Conservation (phyloP, 192 early-diverging fungal genomes). For the Kappamyces sp. region DNA sequence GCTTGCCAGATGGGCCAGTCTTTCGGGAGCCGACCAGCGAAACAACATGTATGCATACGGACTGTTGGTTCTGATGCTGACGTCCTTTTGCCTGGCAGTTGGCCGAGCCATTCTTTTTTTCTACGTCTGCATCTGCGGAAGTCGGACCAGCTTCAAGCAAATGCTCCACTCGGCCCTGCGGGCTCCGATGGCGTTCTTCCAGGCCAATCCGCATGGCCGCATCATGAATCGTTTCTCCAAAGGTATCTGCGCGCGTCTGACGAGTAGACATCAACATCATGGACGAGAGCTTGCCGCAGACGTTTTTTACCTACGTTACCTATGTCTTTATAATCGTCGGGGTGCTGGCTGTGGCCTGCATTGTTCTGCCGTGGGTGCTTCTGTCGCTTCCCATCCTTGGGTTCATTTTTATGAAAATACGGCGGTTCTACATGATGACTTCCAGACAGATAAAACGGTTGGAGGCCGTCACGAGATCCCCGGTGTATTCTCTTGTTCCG, state of each 20-base stretch:
- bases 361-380: background rate
- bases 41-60: conserved; percentile 27
- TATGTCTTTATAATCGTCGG: background rate
- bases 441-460: conserved; percentile 58
- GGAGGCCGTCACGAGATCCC: conserved; percentile 62
- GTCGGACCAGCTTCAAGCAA: background rate
- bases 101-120: conserved; percentile 48
- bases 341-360: background rate
- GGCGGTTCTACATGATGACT: background rate
- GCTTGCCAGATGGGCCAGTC: conserved; percentile 47
- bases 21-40: conserved; percentile 26
- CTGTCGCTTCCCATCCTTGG: background rate
- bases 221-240: background rate
- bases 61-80: conserved; percentile 35
- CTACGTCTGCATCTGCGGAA: conserved; percentile 29
- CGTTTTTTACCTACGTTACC: background rate
- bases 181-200: conserved; percentile 2
- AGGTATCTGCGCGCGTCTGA: background rate
- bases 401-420: background rate
- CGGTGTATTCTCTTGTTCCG: conserved; percentile 63
- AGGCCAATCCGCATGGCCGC: background rate
- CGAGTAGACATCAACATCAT: background rate
- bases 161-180: background rate
- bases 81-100: conserved; percentile 41
- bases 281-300: background rate